Conservation (phyloP, 148 eudicot species). For the Dianthus caryophyllus region DNA sequence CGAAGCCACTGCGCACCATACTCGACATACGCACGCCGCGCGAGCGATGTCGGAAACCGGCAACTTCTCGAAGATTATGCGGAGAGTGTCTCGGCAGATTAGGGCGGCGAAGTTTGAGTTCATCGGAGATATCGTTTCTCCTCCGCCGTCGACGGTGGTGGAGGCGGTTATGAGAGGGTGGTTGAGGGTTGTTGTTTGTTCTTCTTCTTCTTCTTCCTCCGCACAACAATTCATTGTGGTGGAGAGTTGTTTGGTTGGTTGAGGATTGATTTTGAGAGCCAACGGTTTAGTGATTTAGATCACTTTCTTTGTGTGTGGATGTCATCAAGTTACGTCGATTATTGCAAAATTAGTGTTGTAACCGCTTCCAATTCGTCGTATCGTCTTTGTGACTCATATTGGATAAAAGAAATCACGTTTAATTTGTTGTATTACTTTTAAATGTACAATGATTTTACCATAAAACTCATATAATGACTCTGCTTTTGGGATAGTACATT, state of each 20-base stretch:
- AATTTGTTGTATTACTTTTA: too few relatives aligned
- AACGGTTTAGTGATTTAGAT: too few relatives aligned
- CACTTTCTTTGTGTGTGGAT: too few relatives aligned
- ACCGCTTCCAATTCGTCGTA: too few relatives aligned
- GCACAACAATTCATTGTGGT: conserved; percentile 41
- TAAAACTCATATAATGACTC: too few relatives aligned
- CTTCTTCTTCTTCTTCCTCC: conserved; percentile 42
- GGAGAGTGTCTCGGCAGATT: conserved; percentile 53
- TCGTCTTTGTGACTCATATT: too few relatives aligned
- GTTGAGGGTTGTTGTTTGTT: conserved; percentile 16
- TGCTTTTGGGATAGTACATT: too few relatives aligned
- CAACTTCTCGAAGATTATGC: conserved; percentile 58
- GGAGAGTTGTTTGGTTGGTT: conserved; percentile 10
- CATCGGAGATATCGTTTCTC: conserved; percentile 42
- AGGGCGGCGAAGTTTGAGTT: conserved; percentile 48
- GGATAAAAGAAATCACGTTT: too few relatives aligned
- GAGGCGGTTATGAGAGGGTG: conserved; percentile 7
- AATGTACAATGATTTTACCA: too few relatives aligned
- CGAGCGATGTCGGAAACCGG: conserved; percentile 61
- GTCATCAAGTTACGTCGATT: too few relatives aligned
- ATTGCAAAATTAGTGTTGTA: too few relatives aligned
- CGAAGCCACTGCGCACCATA: conserved; percentile 65
- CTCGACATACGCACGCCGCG: conserved; percentile 66
- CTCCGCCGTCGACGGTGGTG: neutral
- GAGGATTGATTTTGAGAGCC: neutral